Conservation (phyloP, 495 filamentous ascomycete genomes). For the Annulohypoxylon bovei region DNA sequence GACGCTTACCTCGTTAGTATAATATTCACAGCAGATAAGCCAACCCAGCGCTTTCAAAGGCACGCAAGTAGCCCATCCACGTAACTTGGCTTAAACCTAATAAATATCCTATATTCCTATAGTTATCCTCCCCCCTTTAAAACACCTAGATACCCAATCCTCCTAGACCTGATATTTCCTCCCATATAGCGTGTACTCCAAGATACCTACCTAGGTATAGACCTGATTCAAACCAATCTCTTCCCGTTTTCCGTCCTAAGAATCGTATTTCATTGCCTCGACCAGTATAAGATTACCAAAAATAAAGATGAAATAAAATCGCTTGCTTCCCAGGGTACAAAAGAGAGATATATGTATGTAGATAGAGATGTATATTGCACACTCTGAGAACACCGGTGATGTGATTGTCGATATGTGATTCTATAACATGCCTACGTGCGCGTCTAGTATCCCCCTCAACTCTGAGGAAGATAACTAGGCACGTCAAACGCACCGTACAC, state of each 20-base stretch:
- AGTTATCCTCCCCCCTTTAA: no score
- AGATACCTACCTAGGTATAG: no score
- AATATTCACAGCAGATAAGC: no score
- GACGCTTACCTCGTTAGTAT: no score
- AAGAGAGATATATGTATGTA: background rate
- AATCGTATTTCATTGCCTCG: no score
- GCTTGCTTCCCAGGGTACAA: background rate
- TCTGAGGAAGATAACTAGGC: constrained; percentile 30
- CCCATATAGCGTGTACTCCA: background rate
- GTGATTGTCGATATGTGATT: background rate
- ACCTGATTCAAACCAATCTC: background rate
- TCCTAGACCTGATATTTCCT: background rate
- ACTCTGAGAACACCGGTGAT: background rate
- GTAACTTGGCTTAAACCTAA: no score
- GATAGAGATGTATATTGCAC: background rate
- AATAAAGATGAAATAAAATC: background rate
- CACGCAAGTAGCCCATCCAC: no score
- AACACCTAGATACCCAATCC: background rate
- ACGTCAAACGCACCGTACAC: constrained; percentile 41
- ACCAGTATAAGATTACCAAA: background rate
- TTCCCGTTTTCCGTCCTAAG: background rate
- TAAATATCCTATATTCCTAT: background rate
- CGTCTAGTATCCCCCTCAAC: background rate
- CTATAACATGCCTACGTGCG: no score
- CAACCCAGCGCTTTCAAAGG: no score